A percentile compares a stretch with the other conserved stretches of the same genome.
These are phyloP conservation scores for Aspergillus tubingensis DNA, from an alignment of 2,329 filamentous ascomycete species.

Conservation along the genomic window DNA sequence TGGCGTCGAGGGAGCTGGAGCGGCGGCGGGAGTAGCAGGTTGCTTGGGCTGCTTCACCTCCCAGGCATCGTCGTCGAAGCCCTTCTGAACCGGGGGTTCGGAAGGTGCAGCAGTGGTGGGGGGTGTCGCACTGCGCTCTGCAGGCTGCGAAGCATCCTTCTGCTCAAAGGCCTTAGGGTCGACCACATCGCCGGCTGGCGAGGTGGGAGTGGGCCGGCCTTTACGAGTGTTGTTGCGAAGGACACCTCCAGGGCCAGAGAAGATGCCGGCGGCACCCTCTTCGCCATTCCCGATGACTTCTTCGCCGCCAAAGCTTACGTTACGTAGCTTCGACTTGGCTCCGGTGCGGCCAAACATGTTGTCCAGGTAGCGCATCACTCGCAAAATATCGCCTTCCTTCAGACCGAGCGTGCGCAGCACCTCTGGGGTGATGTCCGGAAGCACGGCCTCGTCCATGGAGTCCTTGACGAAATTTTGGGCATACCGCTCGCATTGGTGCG, in stretches of 20 bases:
- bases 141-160: constrained; percentile 53
- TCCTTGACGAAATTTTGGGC: constrained; percentile 85
- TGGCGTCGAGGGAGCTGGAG: constrained; percentile 35
- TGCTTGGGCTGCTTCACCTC: constrained; percentile 82
- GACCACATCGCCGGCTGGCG: constrained; percentile 81
- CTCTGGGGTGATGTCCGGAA: constrained; percentile 83
- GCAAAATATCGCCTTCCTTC: constrained; percentile 93
- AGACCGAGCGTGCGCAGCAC: constrained; percentile 86
- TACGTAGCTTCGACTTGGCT: constrained; percentile 56
- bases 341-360: constrained; percentile 70
- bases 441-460: constrained; percentile 91
- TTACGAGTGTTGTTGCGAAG: constrained; percentile 94
- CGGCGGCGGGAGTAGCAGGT: constrained; percentile 37
- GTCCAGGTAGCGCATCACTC: constrained; percentile 88
- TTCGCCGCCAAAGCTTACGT: constrained; percentile 55
- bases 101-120: constrained; percentile 49
- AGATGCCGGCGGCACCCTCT: constrained; percentile 68
- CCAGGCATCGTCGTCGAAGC: constrained; percentile 98
- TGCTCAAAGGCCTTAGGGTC: constrained; percentile 82
- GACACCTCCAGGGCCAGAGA: constrained; percentile 88
- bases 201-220: constrained; percentile 81
- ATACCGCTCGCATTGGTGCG: constrained; percentile 92
- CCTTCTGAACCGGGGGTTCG: constrained; percentile 55
- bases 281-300: constrained; percentile 61
- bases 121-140: constrained; percentile 49